Conservation (phyloP, 225 moss, liverwort and hornwort species). For the Pseudoscleropodium purum region DNA sequence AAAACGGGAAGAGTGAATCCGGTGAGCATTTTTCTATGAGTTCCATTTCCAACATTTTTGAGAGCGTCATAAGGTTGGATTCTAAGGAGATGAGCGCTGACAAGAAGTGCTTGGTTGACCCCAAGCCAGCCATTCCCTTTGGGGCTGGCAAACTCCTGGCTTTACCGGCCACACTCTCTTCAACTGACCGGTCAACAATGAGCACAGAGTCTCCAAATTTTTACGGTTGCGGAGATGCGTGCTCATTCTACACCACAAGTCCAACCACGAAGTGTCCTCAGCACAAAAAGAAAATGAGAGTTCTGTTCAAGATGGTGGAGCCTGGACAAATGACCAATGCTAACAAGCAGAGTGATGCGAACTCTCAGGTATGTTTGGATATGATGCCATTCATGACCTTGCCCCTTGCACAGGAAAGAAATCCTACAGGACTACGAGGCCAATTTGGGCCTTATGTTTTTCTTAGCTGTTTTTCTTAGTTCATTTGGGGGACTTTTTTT, state of each 20-base stretch:
- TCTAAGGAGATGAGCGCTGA: constrained; percentile 28
- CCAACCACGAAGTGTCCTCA: constrained; percentile 21
- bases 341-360: neutral
- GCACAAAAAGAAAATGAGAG: constrained; percentile 35
- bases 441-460: neutral
- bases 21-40: constrained; percentile 28
- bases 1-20: neutral
- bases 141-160: constrained; percentile 39
- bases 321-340: neutral
- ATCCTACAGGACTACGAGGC: neutral
- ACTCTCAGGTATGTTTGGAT: constrained; percentile 5
- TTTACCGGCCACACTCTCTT: neutral
- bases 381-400: neutral
- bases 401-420: neutral
- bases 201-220: neutral
- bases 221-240: constrained; percentile 35
- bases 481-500: neutral
- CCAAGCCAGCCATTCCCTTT: constrained; percentile 15
- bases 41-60: constrained; percentile 41
- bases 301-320: constrained; percentile 22
- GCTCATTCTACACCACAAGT: constrained; percentile 16
- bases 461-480: neutral
- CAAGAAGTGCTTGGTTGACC: constrained; percentile 43
- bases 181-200: neutral
- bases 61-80: constrained; percentile 37